These are phyloP conservation scores for Endoconidiophora polonica DNA, from an alignment of 2,329 filamentous ascomycete species.

Conservation along the genomic window DNA sequence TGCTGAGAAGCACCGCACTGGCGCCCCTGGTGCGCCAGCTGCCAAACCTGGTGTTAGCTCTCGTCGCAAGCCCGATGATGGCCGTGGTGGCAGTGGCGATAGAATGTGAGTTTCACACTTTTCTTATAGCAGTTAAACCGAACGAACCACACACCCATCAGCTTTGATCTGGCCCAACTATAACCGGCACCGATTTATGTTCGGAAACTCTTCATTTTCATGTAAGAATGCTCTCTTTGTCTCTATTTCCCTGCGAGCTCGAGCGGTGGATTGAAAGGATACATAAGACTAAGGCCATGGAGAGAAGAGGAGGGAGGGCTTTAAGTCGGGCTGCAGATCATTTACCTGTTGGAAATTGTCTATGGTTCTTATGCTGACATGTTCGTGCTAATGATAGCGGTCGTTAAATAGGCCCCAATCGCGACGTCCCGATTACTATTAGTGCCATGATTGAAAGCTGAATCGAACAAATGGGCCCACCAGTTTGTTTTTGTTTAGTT, in stretches of 20 bases:
- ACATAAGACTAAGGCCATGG: background rate
- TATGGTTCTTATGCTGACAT: background rate
- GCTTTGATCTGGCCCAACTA: background rate
- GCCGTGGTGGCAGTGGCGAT: slow-evolving; percentile 1
- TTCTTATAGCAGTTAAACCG: background rate
- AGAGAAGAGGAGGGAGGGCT: background rate
- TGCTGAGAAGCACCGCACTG: slow-evolving; percentile 60
- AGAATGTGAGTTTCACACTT: slow-evolving; percentile 6
- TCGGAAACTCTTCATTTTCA: slow-evolving; percentile 16
- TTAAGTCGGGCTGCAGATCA: background rate
- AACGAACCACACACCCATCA: no score
- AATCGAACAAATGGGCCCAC: no score
- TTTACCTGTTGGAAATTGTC: background rate
- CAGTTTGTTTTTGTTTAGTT: background rate
- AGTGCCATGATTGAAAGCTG: no score
- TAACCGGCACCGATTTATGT: slow-evolving; percentile 10
- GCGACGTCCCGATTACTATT: background rate
- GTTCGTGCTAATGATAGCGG: background rate
- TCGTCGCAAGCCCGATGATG: background rate
- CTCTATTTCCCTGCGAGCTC: background rate
- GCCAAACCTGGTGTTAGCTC: slow-evolving; percentile 20
- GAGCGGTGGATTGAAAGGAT: background rate
- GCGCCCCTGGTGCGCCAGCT: slow-evolving; percentile 42
- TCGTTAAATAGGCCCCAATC: slow-evolving; percentile 1
- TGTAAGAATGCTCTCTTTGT: background rate